These are phyloP conservation scores for Calonectria crousiana DNA, from an alignment of 2,329 filamentous ascomycete genomes.

Conservation along the genomic window DNA sequence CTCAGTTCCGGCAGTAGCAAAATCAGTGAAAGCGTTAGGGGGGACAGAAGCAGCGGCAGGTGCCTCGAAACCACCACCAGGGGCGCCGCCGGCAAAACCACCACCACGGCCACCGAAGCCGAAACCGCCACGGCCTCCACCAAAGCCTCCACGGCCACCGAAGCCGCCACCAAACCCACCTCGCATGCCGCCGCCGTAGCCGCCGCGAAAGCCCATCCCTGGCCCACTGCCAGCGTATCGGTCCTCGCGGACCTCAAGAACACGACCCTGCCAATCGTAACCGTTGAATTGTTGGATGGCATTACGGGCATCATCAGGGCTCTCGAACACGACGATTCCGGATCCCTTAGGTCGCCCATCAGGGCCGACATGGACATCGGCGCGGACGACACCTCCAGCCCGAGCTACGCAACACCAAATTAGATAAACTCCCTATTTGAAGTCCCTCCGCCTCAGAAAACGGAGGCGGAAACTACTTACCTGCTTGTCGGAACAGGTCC, in stretches of 20 bases:
- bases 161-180: conserved; percentile 71
- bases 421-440: conserved; percentile 18
- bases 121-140: conserved; percentile 69
- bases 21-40: conserved; percentile 95
- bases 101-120: conserved; percentile 48
- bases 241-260: conserved; percentile 95
- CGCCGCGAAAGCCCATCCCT: conserved; percentile 68
- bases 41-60: conserved; percentile 60
- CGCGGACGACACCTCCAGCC: conserved; percentile 87
- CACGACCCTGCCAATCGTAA: conserved; percentile 96
- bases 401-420: conserved; percentile 53
- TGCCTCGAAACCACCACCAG: conserved; percentile 58
- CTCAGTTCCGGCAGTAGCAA: conserved; percentile 87
- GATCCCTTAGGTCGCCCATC: conserved; percentile 97
- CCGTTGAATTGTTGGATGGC: conserved; percentile 98
- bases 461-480: conserved; percentile 66
- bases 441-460: neutral
- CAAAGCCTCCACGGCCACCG: conserved; percentile 63
- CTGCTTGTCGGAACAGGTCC: conserved; percentile 97
- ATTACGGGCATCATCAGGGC: conserved; percentile 91
- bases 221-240: conserved; percentile 81
- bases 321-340: conserved; percentile 97
- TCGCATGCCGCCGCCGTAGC: conserved; percentile 69
- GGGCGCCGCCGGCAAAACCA: conserved; percentile 46
- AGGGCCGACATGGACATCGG: conserved; percentile 92